These are phyloP conservation scores for Yamadazyma diddensiae DNA, from an alignment of 1,139 yeast species.

Conservation along the genomic window DNA sequence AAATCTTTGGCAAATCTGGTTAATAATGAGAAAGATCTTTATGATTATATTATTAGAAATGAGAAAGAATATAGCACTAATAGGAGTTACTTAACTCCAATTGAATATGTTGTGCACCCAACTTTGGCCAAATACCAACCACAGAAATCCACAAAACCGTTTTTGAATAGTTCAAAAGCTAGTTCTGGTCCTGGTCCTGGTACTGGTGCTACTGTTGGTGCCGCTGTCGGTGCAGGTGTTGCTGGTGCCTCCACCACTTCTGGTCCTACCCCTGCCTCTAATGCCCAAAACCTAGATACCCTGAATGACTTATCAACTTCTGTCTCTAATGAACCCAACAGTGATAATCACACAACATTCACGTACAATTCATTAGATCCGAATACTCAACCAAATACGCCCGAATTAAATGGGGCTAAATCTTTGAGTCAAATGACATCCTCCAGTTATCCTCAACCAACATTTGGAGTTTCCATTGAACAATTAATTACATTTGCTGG, in stretches of 20 bases:
- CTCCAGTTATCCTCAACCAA: constrained; percentile 44
- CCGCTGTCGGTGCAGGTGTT: background rate
- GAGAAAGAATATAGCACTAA: constrained; percentile 30
- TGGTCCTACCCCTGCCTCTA: background rate
- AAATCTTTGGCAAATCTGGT: constrained; percentile 70
- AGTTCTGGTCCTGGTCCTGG: constrained; percentile 2
- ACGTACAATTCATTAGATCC: constrained; percentile 41
- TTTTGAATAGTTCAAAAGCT: constrained; percentile 26
- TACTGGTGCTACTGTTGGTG: background rate
- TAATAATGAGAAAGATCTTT: constrained; percentile 80
- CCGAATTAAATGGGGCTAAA: constrained; percentile 42
- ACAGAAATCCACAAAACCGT: constrained; percentile 33
- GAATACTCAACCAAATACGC: constrained; percentile 22
- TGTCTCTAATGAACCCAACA: background rate
- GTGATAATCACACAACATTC: constrained; percentile 10
- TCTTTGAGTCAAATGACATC: constrained; percentile 26
- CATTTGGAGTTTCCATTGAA: constrained; percentile 81
- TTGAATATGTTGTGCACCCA: constrained; percentile 78
- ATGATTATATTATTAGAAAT: constrained; percentile 58
- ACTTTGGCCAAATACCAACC: constrained; percentile 44
- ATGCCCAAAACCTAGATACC: background rate
- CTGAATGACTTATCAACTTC: background rate
- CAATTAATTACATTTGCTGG: constrained; percentile 74
- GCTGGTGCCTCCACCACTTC: no score
- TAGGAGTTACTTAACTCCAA: constrained; percentile 49